A percentile compares a stretch with the other conserved stretches of the same genome.
These are phyloP conservation scores for Trichaptum fuscoviolaceum DNA, from an alignment of 768 basidiomycete genomes.

Conservation along the genomic window DNA sequence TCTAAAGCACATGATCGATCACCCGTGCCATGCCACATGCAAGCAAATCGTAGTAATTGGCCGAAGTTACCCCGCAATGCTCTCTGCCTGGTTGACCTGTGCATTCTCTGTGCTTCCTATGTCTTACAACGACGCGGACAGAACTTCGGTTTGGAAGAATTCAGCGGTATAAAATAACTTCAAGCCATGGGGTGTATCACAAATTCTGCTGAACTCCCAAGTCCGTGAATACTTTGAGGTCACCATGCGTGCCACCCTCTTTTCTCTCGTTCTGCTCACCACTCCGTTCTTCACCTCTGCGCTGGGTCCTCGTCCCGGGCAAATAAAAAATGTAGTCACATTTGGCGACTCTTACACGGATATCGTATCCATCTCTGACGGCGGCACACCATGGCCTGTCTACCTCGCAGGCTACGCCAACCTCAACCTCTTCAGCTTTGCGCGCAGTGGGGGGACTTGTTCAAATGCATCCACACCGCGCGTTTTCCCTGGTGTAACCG, in stretches of 20 bases:
- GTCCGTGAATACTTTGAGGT: neutral
- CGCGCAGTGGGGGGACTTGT: conserved; percentile 15
- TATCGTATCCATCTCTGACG: conserved; percentile 32
- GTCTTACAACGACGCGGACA: neutral
- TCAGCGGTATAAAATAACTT: neutral
- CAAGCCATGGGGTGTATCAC: neutral
- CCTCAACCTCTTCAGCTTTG: conserved; percentile 11
- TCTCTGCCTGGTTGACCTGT: neutral
- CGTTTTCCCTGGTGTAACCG: conserved; percentile 11
- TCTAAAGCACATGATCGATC: neutral
- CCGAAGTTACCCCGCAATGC: neutral
- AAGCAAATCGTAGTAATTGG: neutral
- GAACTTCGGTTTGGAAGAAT: neutral
- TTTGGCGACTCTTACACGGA: conserved; percentile 70
- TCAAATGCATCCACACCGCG: conserved; percentile 6
- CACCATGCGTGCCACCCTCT: neutral
- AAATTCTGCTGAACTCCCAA: neutral
- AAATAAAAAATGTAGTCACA: conserved; percentile 60
- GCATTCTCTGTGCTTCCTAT: neutral
- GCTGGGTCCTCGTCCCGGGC: conserved; percentile 29
- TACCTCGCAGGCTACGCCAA: conserved; percentile 11
- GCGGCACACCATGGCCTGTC: conserved; percentile 8
- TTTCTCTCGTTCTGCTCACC: neutral
- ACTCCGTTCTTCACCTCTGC: neutral
- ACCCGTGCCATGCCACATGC: too few species aligned